These are phyloP conservation scores for Lactifluus piperatus DNA, from an alignment of 768 basidiomycete genomes.

Conservation along the genomic window DNA sequence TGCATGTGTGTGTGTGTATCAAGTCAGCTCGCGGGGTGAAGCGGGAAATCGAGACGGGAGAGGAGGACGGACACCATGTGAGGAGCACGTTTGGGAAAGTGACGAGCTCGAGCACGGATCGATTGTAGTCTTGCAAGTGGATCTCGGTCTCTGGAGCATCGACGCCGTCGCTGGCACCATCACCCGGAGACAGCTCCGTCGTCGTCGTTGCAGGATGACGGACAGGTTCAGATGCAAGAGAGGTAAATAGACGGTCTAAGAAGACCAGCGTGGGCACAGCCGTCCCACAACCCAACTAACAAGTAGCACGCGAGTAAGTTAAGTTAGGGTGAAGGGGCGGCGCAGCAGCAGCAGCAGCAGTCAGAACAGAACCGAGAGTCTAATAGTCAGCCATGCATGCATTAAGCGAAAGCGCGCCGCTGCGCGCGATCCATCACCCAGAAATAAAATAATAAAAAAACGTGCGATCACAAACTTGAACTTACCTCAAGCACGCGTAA, in stretches of 20 bases:
- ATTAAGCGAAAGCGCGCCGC: too few species aligned
- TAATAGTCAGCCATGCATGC: too few species aligned
- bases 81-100: conserved; percentile 74
- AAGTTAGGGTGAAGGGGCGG: too few species aligned
- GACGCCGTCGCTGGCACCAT: background rate
- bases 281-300: conserved; percentile 88
- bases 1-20: too few species aligned
- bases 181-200: background rate
- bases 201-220: background rate
- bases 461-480: too few species aligned
- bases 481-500: conserved; percentile 66
- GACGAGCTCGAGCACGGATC: conserved; percentile 66
- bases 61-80: conserved; percentile 61
- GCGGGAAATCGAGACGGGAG: background rate
- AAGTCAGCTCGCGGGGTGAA: too few species aligned
- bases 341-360: background rate
- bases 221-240: conserved; percentile 18
- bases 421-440: background rate
- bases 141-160: conserved; percentile 37
- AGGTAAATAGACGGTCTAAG: conserved; percentile 46
- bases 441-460: background rate
- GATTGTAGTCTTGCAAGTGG: conserved; percentile 90
- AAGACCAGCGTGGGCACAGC: conserved; percentile 75
- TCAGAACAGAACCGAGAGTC: background rate
- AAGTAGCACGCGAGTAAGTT: too few species aligned